phyloP scores from a whole-genome alignment of 345 rosid genomes.

The Lepidium didymum region DNA sequence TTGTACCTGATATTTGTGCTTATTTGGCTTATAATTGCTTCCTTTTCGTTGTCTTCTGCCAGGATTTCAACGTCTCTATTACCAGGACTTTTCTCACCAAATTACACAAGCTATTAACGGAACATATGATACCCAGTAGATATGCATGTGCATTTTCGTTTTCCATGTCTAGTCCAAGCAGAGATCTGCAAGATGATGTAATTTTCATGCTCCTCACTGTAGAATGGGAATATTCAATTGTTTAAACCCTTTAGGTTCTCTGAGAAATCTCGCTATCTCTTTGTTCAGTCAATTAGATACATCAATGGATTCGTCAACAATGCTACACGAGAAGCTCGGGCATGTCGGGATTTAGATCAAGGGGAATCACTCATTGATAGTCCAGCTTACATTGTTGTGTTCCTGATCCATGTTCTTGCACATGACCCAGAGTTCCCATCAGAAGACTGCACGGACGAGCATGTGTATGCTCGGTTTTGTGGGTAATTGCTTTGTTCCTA shows the following conservation, averaged over 20 bases:
- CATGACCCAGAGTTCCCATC: slow-evolving; percentile 63
- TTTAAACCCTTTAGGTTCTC: slow-evolving; percentile 15
- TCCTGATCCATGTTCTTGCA: slow-evolving; percentile 80
- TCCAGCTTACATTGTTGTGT: slow-evolving; percentile 70
- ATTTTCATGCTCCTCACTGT: slow-evolving; percentile 12
- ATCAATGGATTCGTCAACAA: slow-evolving; percentile 64
- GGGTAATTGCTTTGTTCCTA: slow-evolving; percentile 35
- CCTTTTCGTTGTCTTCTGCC: slow-evolving; percentile 23
- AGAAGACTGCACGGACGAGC: slow-evolving; percentile 62
- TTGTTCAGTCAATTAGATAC: slow-evolving; percentile 53
- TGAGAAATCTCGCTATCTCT: slow-evolving; percentile 11
- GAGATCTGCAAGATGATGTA: slow-evolving; percentile 66
- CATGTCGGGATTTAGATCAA: slow-evolving; percentile 34
- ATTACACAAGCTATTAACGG: slow-evolving; percentile 53
- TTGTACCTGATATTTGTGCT: background rate
- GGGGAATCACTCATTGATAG: slow-evolving; percentile 46
- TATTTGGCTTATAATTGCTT: slow-evolving; percentile 4
- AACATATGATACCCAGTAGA: slow-evolving; percentile 56
- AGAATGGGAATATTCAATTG: background rate
- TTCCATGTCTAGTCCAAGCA: slow-evolving; percentile 41
- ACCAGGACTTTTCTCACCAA: slow-evolving; percentile 57
- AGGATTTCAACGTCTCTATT: slow-evolving; percentile 56
- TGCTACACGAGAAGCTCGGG: slow-evolving; percentile 43
- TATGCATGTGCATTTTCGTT: slow-evolving; percentile 83
- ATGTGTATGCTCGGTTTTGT: slow-evolving; percentile 54